Base-by-base conservation (phyloP, 768 basidiomycete species). In the Macrolepiota albuminosa region DNA sequence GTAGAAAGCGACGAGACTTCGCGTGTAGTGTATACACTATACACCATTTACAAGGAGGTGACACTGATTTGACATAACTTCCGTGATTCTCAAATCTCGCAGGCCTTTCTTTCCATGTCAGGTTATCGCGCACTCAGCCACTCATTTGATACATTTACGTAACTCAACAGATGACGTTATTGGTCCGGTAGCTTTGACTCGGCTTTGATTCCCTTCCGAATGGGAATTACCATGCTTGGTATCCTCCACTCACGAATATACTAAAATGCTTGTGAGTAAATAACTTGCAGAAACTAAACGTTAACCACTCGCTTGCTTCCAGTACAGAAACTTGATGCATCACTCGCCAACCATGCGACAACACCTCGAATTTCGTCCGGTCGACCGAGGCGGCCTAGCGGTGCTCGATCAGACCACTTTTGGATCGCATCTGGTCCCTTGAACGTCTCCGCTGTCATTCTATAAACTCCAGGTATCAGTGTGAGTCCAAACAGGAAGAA, bases 361-460 rank as follows among this genome's bases (percentile, higher is more conserved):
- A 39, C 24, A 9, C 51, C 51, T 39, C 51, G 51, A 53, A 53
- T 4, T 16, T 53, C 51, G 7, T 53, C 86, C 0, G 84, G 79
- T 18, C 86, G 74, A 4, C 88, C 89, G n/a, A 91, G 76, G 7
- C 89, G 78, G 0, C 84, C 85, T 61, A 90, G 71, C 0, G 89
- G 90, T 65, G 86, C 88, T 70, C 81, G 58, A 40, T 70, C 69
- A 34, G 86, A 84, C 89, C 87, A 89, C 63, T 83, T 83, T 4
- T 79, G 80, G 1, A 81, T 64, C 47, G 86, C 71, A 43, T 82
- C 76, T 0, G 88, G 87, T 58, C 86, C 71, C 68, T 88, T 84
- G 24, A 90, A 71, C 71, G 80, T 84, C n/a, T 81, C 83, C 61
- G 83, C 84, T 31, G 89, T 87, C 88, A 90, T 87, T 61, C 87